Conservation (phyloP, 1,284 basidiomycete genomes). For the Mycosarcoma maydis region DNA sequence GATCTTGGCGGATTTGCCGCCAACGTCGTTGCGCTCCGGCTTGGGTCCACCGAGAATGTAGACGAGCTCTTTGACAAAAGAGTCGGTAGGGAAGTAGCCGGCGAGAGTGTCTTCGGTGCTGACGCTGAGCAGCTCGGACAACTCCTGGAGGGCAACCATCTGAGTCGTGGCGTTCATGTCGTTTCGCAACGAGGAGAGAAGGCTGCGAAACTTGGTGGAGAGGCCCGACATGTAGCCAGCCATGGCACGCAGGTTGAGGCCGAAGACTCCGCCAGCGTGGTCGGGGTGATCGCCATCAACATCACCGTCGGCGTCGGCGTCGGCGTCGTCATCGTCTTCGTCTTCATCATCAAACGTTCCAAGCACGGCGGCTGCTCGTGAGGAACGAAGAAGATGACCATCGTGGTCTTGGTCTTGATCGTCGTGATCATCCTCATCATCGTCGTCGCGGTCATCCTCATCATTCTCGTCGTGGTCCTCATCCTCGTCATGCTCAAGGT, state of each 20-base stretch:
- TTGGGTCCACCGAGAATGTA: slow-evolving; percentile 83
- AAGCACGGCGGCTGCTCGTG: neutral
- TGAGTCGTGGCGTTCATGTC: slow-evolving; percentile 75
- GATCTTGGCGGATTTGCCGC: slow-evolving; percentile 17
- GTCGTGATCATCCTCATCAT: slow-evolving; percentile 5
- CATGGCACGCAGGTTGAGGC: slow-evolving; percentile 59
- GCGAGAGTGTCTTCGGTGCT: slow-evolving; percentile 96
- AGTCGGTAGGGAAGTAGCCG: slow-evolving; percentile 90
- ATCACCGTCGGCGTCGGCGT: slow-evolving; percentile 44
- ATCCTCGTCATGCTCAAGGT: slow-evolving; percentile 9
- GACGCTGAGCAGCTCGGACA: slow-evolving; percentile 92
- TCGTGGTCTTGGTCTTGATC: slow-evolving; percentile 10
- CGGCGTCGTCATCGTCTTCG: slow-evolving; percentile 18
- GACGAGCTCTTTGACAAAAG: slow-evolving; percentile 90
- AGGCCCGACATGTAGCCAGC: slow-evolving; percentile 61
- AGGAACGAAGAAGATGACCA: slow-evolving; percentile 3
- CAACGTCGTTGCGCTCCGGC: slow-evolving; percentile 40
- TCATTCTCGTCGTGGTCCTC: slow-evolving; percentile 15
- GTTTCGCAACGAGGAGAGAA: slow-evolving; percentile 54
- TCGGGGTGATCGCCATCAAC: slow-evolving; percentile 34
- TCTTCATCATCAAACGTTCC: slow-evolving; percentile 8
- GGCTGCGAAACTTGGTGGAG: slow-evolving; percentile 48
- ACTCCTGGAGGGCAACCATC: slow-evolving; percentile 84
- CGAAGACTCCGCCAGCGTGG: slow-evolving; percentile 48
- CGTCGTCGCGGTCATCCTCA: slow-evolving; percentile 7